phyloP scores from a whole-genome alignment of 805 yeast genomes.

The Yarrowia keelungensis region DNA sequence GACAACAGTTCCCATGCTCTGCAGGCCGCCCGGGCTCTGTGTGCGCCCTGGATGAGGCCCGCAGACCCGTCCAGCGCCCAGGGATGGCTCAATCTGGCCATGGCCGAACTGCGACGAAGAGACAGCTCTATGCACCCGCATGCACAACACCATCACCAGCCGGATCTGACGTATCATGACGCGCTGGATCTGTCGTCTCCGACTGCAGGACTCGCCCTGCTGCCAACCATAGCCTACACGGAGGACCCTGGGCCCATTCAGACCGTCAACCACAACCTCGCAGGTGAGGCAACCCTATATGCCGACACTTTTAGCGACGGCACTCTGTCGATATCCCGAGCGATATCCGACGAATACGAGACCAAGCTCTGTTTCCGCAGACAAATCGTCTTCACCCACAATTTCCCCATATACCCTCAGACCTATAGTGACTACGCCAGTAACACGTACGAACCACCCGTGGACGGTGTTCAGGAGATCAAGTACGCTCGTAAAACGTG shows the following conservation, averaged over 20 bases:
- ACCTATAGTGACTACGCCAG: conserved; percentile 25
- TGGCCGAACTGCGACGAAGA: conserved; percentile 28
- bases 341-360: conserved; percentile 31
- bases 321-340: conserved; percentile 11
- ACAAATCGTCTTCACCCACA: conserved; percentile 28
- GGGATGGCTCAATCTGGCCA: conserved; percentile 9
- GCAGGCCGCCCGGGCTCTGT: conserved; percentile 8
- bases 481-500: conserved; percentile 28
- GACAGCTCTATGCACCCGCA: conserved; percentile 7
- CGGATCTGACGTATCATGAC: background rate
- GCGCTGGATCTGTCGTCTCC: conserved; percentile 15
- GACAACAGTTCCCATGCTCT: conserved; percentile 17
- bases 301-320: conserved; percentile 25
- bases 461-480: conserved; percentile 21
- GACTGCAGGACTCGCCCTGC: background rate
- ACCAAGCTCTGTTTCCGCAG: conserved; percentile 17
- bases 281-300: conserved; percentile 7
- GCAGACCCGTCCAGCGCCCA: background rate
- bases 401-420: conserved; percentile 28
- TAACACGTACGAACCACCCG: conserved; percentile 7
- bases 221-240: conserved; percentile 4
- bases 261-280: conserved; percentile 9
- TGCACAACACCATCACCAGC: conserved; percentile 31
- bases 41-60: conserved; percentile 28
- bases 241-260: conserved; percentile 22